Evolutionary conservation across 257 asterid genomes (phyloP).

Genomic region (Solanum verrucosum): DNA sequence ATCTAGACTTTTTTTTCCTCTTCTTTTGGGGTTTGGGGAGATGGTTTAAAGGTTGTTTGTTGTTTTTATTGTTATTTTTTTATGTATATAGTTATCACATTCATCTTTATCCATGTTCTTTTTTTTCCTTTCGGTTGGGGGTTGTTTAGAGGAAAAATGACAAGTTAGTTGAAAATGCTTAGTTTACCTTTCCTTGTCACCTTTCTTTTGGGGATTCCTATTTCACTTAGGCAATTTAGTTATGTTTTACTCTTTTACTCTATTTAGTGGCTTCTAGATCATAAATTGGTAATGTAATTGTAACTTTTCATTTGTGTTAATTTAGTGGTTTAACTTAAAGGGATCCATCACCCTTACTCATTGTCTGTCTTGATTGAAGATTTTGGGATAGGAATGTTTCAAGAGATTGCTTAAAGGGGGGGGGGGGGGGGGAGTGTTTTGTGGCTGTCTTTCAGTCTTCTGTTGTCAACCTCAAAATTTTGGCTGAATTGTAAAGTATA

Average conservation of each 20-base stretch:
- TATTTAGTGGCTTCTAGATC: background rate
- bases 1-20: background rate
- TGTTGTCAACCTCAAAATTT: background rate
- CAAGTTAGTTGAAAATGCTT: background rate
- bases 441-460: background rate
- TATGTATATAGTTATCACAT: background rate
- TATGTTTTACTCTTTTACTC: background rate
- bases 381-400: background rate
- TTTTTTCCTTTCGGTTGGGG: background rate
- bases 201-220: background rate
- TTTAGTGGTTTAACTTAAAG: background rate
- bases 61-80: background rate
- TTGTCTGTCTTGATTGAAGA: background rate
- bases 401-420: background rate
- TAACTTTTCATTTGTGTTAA: background rate
- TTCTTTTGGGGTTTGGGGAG: background rate
- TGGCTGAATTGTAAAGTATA: background rate
- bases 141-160: background rate
- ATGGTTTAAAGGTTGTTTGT: background rate
- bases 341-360: background rate
- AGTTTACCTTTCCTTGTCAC: background rate
- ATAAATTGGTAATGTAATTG: background rate
- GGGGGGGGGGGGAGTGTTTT: background rate
- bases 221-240: background rate
- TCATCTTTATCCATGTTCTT: background rate